Base-by-base conservation (phyloP, 306 rosid genomes). In the Malus fusca region DNA sequence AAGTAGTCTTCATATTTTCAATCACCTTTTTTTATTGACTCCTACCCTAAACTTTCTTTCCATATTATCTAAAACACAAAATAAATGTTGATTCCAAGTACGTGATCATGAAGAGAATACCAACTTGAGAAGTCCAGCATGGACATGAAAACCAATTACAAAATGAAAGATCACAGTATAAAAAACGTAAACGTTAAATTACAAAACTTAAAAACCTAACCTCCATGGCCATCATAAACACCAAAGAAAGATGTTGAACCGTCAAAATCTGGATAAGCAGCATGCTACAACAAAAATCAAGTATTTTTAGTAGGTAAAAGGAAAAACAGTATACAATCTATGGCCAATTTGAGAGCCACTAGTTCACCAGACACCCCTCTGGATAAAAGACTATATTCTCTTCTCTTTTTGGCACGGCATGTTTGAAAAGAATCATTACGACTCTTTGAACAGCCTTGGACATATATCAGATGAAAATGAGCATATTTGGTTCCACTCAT, bases 151-250 rank as follows among this genome's bases (percentile, higher is more conserved):
- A 25, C 56, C 51, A 15, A 73, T 55, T 40, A 60, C 19, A 60
- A 42, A 60, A 30, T 21, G 46, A 25, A 71, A 25, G 75, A 83
- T 55, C 56, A 58, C 65, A 60, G 73, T 61, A 58, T 65, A 58
- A 59, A 14, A 76, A 67, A 51, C n/a, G 46, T 21, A 28, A 22
- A 28, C 4, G 12, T 44, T 59, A 31, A 26, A 77, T 66, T 53
- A 21, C 23, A 63, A 10, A 81, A n/a, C 13, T 53, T n/a, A 15
- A 15, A 60, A 51, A 44, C 64, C 90, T 40, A 43, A 92, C 97
- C 99, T 89, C 99, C 99, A 88, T 95, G 99, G 35, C 99, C 99
- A 78, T 95, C 99, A 78, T 87, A 95, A 83, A 95, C 99, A 63
- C 90, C 99, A 82, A 95, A 92, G 87, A 89, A 92, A 46, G 97